Evolutionary conservation across 768 basidiomycete species (phyloP), one percentile per base, ranked within the genome.

Genomic region (Suillus weaverae): DNA sequence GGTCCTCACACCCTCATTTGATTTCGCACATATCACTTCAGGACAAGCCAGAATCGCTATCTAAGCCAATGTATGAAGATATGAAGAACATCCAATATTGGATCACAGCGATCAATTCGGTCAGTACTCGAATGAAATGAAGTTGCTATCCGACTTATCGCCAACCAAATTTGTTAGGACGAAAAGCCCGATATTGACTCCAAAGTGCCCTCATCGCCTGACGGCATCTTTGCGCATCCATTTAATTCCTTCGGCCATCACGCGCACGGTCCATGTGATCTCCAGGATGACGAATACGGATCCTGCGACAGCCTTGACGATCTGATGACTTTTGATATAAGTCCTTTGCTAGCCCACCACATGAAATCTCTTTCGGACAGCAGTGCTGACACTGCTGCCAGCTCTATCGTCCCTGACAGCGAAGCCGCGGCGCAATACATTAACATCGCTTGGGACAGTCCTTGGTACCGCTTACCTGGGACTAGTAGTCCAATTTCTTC

Each of bases 401-500:
- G 62, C 4, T 71, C 69, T 10, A 64, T 68, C 22, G 43, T 61
- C 18, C 70, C 75, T 43, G 70, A 70, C 32, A 73, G 75, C 35
- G 70, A 73, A 53, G 76, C 72, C 4, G 69, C 68, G 33, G 66
- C 68, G 0, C 82, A 83, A 67, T 79, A 79, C 53, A 70, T 83
- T 57, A 74, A 71, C 60, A 81, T 83, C 55, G 74, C 77, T 13
- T 71, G 67, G 39, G 76, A 77, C 60, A 82, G 77, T 48, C 77
- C 77, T 4, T 83, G 81, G 74, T 79, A 78, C 66, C 73, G 69
- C 30, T 69, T 64, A 38, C 74, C 77, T 35, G 61, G 61, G 38
- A 70, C 76, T 33, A 67, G 71, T 26, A 73, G 71, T 61, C 73
- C 70, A 3, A n/a, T 66, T n/a, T 60, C 73, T 1, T 70, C 68